Percentiles rank a stretch among this genome's conserved stretches.
Conservation (phyloP, 805 yeast species). For the Saturnispora gosingensis region DNA sequence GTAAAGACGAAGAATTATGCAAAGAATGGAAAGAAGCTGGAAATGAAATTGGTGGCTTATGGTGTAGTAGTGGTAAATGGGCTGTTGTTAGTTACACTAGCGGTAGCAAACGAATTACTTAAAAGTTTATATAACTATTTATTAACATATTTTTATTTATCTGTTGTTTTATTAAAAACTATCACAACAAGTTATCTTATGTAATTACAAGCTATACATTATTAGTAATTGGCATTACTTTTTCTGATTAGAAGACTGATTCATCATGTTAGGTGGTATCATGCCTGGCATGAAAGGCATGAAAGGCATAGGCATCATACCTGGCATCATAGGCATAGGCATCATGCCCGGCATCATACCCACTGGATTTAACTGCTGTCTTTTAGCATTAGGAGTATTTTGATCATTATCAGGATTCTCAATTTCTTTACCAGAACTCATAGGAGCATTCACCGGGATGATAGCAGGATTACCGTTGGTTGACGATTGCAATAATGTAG, state of each 20-base stretch:
- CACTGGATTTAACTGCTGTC: constrained; percentile 12
- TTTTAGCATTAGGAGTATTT: constrained; percentile 12
- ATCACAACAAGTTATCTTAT: not conserved
- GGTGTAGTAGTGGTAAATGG: constrained; percentile 89
- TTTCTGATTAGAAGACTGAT: not conserved
- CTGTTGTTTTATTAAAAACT: not conserved
- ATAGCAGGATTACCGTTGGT: not conserved
- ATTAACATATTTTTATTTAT: not conserved
- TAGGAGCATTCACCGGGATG: not conserved
- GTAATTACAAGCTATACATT: not conserved
- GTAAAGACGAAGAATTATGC: constrained; percentile 60
- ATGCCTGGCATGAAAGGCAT: constrained; percentile 21
- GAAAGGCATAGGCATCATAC: constrained; percentile 25
- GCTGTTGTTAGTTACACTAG: constrained; percentile 68
- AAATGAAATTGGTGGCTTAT: constrained; percentile 58
- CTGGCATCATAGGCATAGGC: constrained; percentile 14
- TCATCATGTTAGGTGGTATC: not conserved
- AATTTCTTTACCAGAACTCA: not conserved
- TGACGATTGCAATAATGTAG: not conserved
- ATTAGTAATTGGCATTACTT: not conserved
- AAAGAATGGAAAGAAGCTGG: constrained; percentile 47
- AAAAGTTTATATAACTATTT: not conserved
- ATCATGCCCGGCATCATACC: constrained; percentile 6
- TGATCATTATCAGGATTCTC: not conserved
- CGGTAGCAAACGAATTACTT: constrained; percentile 22